Evolutionary conservation across 257 asterid species (phyloP).

Genomic region (Nicotiana sylvestris): DNA sequence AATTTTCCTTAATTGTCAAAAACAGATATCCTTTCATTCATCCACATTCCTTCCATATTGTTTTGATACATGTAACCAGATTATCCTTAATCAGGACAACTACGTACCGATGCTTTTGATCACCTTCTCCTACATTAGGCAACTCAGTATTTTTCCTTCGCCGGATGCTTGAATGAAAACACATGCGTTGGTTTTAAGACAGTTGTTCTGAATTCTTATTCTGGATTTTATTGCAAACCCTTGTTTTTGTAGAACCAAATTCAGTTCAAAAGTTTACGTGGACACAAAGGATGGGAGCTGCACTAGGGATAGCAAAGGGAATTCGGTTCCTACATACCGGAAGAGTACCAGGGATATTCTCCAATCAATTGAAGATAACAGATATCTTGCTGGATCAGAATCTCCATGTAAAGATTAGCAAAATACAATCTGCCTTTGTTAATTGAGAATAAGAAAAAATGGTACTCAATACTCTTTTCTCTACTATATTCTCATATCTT

Average conservation of each 20-base stretch:
- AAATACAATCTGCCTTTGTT: constrained; percentile 57
- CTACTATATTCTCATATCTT: not conserved
- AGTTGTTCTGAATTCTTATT: not conserved
- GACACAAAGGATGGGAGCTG: constrained; percentile 71
- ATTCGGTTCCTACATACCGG: constrained; percentile 89
- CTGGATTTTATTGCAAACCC: not conserved
- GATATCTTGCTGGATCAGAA: constrained; percentile 63
- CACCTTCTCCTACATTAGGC: constrained; percentile 1
- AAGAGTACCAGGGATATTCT: constrained; percentile 66
- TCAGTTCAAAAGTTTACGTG: constrained; percentile 45
- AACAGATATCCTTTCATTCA: too few relatives aligned
- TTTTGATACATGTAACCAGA: not conserved
- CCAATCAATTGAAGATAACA: constrained; percentile 58
- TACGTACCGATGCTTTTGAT: not conserved
- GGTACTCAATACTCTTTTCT: constrained; percentile 31
- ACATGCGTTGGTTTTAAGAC: not conserved
- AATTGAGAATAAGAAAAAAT: constrained; percentile 33
- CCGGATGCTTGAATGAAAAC: not conserved
- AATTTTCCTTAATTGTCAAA: too few relatives aligned
- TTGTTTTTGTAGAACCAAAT: constrained; percentile 33
- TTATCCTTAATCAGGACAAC: not conserved
- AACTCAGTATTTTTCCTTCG: not conserved
- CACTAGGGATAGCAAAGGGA: constrained; percentile 64
- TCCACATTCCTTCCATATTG: not conserved
- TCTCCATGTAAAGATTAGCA: constrained; percentile 67